Conservation (phyloP, 75 land plant genomes). For the Adiantum capillusveneris region DNA sequence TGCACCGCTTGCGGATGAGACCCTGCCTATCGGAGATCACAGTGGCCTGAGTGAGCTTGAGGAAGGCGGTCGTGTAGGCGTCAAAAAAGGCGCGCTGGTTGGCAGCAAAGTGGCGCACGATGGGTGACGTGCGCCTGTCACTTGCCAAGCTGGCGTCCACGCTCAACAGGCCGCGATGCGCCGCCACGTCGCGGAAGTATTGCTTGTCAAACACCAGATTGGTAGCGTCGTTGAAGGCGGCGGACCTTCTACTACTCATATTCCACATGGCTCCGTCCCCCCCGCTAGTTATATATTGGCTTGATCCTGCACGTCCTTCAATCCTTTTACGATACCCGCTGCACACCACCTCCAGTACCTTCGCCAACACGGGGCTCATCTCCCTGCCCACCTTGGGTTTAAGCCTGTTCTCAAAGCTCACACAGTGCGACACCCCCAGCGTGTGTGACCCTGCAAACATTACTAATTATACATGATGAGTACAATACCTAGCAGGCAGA, state of each 20-base stretch:
- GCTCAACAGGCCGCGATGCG: conserved; percentile 24
- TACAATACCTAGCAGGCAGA: too few species aligned
- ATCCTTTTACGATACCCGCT: neutral
- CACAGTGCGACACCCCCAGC: conserved; percentile 30
- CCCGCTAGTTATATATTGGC: neutral
- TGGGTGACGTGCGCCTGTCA: conserved; percentile 11
- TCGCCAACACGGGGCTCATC: conserved; percentile 1
- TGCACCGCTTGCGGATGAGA: too few species aligned
- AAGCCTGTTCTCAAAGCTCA: conserved; percentile 17
- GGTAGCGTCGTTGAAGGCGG: conserved; percentile 26
- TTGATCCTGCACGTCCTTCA: neutral
- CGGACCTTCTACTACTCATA: neutral
- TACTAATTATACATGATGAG: too few species aligned
- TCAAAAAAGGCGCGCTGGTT: conserved; percentile 25
- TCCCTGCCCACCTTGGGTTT: neutral
- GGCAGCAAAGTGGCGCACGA: conserved; percentile 11
- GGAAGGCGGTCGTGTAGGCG: conserved; percentile 24
- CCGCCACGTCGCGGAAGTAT: conserved; percentile 24
- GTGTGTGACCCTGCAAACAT: conserved; percentile 28
- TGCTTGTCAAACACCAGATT: conserved; percentile 37
- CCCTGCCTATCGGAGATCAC: conserved; percentile 20
- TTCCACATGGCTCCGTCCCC: neutral
- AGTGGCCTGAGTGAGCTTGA: conserved; percentile 16
- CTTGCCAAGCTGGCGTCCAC: conserved; percentile 20
- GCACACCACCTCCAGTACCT: neutral